Percentiles rank a stretch among this genome's conserved stretches.
These are phyloP conservation scores for Ballota nigra DNA, from an alignment of 257 asterid species.

Conservation along the genomic window DNA sequence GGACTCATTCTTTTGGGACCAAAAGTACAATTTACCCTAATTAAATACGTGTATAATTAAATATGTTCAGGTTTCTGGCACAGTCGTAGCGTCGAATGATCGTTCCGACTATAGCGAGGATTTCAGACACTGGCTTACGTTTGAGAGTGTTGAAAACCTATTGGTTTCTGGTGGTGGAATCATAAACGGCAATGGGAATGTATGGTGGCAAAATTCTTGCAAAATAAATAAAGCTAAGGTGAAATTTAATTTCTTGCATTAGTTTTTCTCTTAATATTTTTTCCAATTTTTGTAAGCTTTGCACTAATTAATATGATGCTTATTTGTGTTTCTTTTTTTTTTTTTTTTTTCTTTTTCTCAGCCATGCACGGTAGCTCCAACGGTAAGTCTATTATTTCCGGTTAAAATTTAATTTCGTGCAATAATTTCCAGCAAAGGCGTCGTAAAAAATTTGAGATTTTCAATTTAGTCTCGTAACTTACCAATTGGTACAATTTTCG, in stretches of 20 bases:
- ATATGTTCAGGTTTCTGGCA: slow-evolving; percentile 51
- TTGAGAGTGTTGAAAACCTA: slow-evolving; percentile 44
- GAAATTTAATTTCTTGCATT: background rate
- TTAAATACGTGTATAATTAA: background rate
- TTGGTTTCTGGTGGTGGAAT: slow-evolving; percentile 73
- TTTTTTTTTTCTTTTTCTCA: slow-evolving; percentile 27
- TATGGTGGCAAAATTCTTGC: slow-evolving; percentile 94
- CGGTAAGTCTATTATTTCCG: slow-evolving; percentile 62
- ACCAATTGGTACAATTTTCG: too few relatives aligned
- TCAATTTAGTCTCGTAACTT: too few relatives aligned
- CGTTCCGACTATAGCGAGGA: slow-evolving; percentile 47
- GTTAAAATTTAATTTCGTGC: too few relatives aligned
- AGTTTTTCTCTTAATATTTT: background rate
- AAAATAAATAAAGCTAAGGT: slow-evolving; percentile 49
- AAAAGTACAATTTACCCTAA: too few relatives aligned
- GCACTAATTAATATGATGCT: background rate
- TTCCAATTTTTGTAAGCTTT: background rate
- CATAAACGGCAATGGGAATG: slow-evolving; percentile 67
- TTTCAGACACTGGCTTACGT: slow-evolving; percentile 55
- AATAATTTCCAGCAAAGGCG: too few relatives aligned
- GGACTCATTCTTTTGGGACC: too few relatives aligned
- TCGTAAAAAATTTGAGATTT: too few relatives aligned
- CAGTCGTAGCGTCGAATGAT: slow-evolving; percentile 45
- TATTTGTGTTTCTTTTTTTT: background rate
- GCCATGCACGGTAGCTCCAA: slow-evolving; percentile 84